Evolutionary conservation across 768 basidiomycete genomes (phyloP).

Genomic region (Naematelia aurantialba): DNA sequence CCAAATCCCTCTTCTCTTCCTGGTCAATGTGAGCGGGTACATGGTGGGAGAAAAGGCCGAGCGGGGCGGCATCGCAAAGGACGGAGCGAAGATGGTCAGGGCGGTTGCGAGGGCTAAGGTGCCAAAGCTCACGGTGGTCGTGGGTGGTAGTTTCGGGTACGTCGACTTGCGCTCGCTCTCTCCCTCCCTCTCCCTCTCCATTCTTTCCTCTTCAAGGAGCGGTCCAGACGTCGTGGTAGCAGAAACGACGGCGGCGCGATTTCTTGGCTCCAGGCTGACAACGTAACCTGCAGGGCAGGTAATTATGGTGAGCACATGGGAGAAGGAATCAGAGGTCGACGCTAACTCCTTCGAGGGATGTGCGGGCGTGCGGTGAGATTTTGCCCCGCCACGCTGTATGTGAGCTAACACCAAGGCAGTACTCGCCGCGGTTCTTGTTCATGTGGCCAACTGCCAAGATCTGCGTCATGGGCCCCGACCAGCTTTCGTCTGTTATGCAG

Average conservation of each 20-base stretch:
- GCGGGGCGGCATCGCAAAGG: conserved; percentile 88
- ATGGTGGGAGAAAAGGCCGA: conserved; percentile 98
- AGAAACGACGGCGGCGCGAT: too few species aligned
- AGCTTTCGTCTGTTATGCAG: conserved; percentile 89
- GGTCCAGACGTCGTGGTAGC: not conserved
- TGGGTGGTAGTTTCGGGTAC: conserved; percentile 82
- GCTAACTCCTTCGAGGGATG: conserved; percentile 70
- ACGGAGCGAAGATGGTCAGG: conserved; percentile 95
- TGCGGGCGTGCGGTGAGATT: conserved; percentile 78
- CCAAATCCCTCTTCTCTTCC: conserved; percentile 80
- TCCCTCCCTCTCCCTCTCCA: too few species aligned
- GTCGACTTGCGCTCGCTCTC: not conserved
- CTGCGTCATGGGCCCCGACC: conserved; percentile 91
- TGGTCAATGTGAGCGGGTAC: conserved; percentile 93
- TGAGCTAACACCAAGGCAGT: conserved; percentile 56
- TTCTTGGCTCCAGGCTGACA: conserved; percentile 9
- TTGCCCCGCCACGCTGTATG: not conserved
- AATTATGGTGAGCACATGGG: conserved; percentile 68
- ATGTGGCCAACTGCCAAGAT: conserved; percentile 99
- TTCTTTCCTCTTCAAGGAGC: too few species aligned
- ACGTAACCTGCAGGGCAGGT: conserved; percentile 58
- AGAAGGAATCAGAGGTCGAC: too few species aligned
- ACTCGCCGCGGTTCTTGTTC: conserved; percentile 91
- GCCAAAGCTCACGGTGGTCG: conserved; percentile 86
- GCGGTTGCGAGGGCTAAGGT: conserved; percentile 69